Evolutionary conservation across 345 rosid genomes (phyloP).

Genomic region (Capsella bursapastoris): DNA sequence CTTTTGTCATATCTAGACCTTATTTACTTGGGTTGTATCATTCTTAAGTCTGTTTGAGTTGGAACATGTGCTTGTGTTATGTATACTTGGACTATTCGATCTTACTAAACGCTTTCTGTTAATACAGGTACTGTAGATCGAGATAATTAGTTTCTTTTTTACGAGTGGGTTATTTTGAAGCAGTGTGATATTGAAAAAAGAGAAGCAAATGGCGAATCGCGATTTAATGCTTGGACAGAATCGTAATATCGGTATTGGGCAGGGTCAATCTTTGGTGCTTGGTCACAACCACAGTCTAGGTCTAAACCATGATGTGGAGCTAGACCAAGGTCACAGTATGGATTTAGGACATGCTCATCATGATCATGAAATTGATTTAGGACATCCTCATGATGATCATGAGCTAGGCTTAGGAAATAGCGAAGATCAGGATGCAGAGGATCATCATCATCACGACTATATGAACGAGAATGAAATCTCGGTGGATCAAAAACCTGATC

Average conservation of each 20-base stretch:
- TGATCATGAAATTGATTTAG: conserved; percentile 64
- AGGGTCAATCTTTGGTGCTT: conserved; percentile 69
- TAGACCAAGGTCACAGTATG: conserved; percentile 67
- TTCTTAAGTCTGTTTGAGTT: conserved; percentile 9
- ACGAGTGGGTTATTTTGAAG: conserved; percentile 14
- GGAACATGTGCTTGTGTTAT: neutral
- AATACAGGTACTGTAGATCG: conserved; percentile 32
- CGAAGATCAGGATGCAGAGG: conserved; percentile 66
- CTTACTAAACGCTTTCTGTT: neutral
- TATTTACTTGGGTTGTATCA: neutral
- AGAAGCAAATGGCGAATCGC: conserved; percentile 68
- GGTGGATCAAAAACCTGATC: conserved; percentile 47
- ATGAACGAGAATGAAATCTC: conserved; percentile 61
- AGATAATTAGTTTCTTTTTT: conserved; percentile 16
- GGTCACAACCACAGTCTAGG: conserved; percentile 71
- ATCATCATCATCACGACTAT: conserved; percentile 61
- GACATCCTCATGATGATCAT: conserved; percentile 51
- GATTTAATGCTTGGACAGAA: conserved; percentile 80
- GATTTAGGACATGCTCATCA: conserved; percentile 59
- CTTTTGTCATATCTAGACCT: conserved; percentile 1
- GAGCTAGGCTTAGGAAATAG: conserved; percentile 67
- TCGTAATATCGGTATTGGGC: conserved; percentile 61
- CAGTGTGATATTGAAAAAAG: neutral
- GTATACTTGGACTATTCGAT: neutral
- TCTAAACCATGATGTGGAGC: conserved; percentile 63